A percentile compares a stretch with the other conserved stretches of the same genome.
Conservation (phyloP, 1,284 basidiomycete species). For the Boletus semigastroideus region DNA sequence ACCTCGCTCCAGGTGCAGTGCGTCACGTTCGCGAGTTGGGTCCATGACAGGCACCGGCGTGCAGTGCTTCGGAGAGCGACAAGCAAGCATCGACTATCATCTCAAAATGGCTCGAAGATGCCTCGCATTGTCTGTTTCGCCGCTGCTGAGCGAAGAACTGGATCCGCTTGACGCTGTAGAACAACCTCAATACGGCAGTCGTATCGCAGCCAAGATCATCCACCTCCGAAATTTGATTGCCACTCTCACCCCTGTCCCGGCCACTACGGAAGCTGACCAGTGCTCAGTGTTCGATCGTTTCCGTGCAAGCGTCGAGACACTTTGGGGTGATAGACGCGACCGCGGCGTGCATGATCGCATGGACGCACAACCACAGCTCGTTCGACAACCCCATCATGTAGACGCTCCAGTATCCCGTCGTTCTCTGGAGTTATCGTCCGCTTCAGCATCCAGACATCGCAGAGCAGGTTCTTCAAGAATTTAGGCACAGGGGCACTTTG, state of each 20-base stretch:
- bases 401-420: constrained; percentile 6
- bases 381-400: background rate
- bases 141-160: constrained; percentile 3
- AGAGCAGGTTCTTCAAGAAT: constrained; percentile 27
- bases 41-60: background rate
- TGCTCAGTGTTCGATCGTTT: constrained; percentile 20
- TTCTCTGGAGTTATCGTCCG: constrained; percentile 12
- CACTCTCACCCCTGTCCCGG: constrained; percentile 25
- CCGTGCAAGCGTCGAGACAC: constrained; percentile 18
- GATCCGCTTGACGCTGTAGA: background rate
- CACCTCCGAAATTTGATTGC: constrained; percentile 22
- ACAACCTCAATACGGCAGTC: constrained; percentile 12
- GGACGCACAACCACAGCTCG: constrained; percentile 2
- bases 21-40: background rate
- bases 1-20: background rate
- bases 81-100: constrained; percentile 24
- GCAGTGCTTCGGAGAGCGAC: constrained; percentile 15
- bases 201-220: constrained; percentile 25
- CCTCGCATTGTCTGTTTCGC: constrained; percentile 13
- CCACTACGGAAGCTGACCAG: constrained; percentile 22
- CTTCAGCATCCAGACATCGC: constrained; percentile 16
- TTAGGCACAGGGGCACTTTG: constrained; percentile 4
- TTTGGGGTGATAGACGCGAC: constrained; percentile 23
- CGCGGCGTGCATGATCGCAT: background rate
- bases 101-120: constrained; percentile 20